Base-by-base conservation (phyloP, 2,329 filamentous ascomycete genomes). In the Capronia epimyces region DNA sequence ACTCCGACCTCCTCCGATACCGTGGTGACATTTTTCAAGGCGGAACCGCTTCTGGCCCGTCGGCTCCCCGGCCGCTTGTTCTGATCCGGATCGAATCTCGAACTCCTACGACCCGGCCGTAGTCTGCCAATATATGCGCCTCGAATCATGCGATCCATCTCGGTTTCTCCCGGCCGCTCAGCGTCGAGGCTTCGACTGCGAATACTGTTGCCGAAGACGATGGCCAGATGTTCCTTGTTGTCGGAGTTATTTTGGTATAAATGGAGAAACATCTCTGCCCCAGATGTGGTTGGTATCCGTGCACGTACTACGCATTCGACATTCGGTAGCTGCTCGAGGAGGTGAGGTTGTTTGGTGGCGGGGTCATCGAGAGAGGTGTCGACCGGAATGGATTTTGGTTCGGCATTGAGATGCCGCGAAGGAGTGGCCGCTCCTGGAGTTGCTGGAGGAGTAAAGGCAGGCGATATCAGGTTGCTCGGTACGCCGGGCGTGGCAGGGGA, bases 191-290 rank as follows among this genome's bases (percentile, higher is more conserved):
- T 77, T 67, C 73, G 82, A 81, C 67, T 80, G 42, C 93, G 80
- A 60, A 97, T 96, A 42, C 83, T 77, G 52, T 84, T 83, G 2
- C 93, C 93, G 68, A 98, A 98, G 0, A 98, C 93, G 64, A 98
- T 97, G 15, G 93, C 93, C 45, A 98, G 73, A 67, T 98, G 93
- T 66, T 98, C 93, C 70, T 98, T 98, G 59, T 84, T 87, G 68
- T 98, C 93, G 5, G 88, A 82, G 62, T 87, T 87, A 70, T 98
- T 98, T 57, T 84, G 84, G 71, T 98, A 98, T 0, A 97, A 75
- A 65, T 98, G 91, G 45, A 98, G 71, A 69, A 94, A 98, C 89
- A 98, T 97, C 69, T 98, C 90, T 9, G 89, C 87, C 2, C 91
- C 91, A 0, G 80, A 82, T 1, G 89, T 91, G 1, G 91, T 97